Conservation (phyloP, 495 filamentous ascomycete genomes). For the Chaetomium cochliodes region DNA sequence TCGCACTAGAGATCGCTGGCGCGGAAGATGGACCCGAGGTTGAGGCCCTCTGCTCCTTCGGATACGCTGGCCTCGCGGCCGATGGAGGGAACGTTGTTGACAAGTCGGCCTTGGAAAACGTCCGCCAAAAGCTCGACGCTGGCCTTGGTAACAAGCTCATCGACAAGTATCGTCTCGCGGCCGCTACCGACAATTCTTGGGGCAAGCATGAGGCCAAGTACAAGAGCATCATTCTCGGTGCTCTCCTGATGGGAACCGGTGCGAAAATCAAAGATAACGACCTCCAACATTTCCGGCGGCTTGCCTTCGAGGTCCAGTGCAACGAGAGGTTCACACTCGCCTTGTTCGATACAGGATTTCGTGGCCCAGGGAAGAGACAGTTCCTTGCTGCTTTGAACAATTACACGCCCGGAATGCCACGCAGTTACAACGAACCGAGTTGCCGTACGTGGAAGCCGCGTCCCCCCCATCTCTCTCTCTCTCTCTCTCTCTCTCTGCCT, state of each 20-base stretch:
- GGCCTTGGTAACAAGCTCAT: neutral
- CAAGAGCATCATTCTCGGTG: slow-evolving; percentile 21
- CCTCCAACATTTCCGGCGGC: slow-evolving; percentile 17
- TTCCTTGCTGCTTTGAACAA: slow-evolving; percentile 27
- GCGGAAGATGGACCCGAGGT: neutral
- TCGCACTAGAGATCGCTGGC: slow-evolving; percentile 1
- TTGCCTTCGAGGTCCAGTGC: slow-evolving; percentile 12
- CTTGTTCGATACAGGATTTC: slow-evolving; percentile 21
- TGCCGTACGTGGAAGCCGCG: slow-evolving; percentile 7
- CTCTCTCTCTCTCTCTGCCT: neutral
- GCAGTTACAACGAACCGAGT: slow-evolving; percentile 20
- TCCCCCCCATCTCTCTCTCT: neutral
- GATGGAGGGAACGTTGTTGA: neutral
- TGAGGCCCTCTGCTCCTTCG: neutral
- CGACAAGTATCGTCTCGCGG: neutral
- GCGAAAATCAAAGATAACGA: slow-evolving; percentile 25
- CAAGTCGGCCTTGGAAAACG: neutral
- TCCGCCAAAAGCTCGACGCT: slow-evolving; percentile 6
- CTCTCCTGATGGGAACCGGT: slow-evolving; percentile 24
- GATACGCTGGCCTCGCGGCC: neutral
- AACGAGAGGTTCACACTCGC: slow-evolving; percentile 7
- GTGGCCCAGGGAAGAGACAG: slow-evolving; percentile 24
- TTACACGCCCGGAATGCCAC: slow-evolving; percentile 19
- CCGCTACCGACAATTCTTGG: neutral
- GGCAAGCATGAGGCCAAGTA: slow-evolving; percentile 14